Evolutionary conservation across 1,139 yeast species (phyloP).

Genomic region (Yamadazyma trypodendri): DNA sequence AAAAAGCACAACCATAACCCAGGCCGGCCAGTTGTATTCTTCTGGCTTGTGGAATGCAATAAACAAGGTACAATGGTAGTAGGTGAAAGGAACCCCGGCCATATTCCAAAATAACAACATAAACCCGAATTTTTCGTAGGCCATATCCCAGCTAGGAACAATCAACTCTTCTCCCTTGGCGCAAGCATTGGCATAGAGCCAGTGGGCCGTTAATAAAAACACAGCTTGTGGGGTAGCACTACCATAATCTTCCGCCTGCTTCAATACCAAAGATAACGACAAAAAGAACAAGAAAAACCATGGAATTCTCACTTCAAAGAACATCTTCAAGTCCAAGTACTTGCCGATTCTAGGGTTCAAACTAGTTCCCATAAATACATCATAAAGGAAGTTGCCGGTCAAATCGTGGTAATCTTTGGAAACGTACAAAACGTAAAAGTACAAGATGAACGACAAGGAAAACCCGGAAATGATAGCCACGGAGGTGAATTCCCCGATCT

Average conservation of each 20-base stretch:
- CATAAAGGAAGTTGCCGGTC: constrained; percentile 90
- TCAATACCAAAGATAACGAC: constrained; percentile 69
- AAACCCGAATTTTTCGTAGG: constrained; percentile 96
- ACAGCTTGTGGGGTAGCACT: constrained; percentile 72
- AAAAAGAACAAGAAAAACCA: constrained; percentile 90
- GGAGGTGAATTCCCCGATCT: constrained; percentile 90
- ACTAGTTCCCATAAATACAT: constrained; percentile 96
- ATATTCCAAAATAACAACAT: constrained; percentile 98
- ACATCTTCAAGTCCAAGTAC: constrained; percentile 86
- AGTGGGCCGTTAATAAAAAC: constrained; percentile 78
- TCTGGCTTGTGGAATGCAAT: constrained; percentile 78
- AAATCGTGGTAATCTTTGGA: constrained; percentile 78
- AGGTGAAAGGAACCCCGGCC: constrained; percentile 98
- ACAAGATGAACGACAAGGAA: constrained; percentile 57
- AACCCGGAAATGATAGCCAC: constrained; percentile 83
- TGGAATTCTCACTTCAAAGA: constrained; percentile 94
- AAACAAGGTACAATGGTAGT: constrained; percentile 88
- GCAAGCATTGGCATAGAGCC: constrained; percentile 95
- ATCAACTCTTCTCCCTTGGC: constrained; percentile 96
- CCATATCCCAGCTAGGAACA: constrained; percentile 99
- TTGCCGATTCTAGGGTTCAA: constrained; percentile 93
- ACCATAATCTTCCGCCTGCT: constrained; percentile 82
- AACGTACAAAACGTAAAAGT: constrained; percentile 63
- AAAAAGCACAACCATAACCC: constrained; percentile 53
- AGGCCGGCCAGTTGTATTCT: constrained; percentile 73